A percentile compares a stretch with the other conserved stretches of the same genome.
Conservation (phyloP, 306 rosid genomes). For the Pueraria montana region DNA sequence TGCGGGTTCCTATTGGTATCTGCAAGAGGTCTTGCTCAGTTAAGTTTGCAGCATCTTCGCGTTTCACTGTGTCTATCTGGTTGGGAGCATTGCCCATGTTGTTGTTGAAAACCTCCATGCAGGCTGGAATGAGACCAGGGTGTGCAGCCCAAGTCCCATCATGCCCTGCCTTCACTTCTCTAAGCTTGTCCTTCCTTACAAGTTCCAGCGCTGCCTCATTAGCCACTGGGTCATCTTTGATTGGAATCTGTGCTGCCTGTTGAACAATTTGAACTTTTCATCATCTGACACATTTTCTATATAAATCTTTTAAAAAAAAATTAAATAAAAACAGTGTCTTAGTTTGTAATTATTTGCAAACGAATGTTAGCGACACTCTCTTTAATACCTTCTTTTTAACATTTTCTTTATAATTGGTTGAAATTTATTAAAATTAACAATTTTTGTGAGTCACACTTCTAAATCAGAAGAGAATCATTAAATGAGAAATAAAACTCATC, state of each 20-base stretch:
- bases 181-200: slow-evolving; percentile 87
- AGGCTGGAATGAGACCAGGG: slow-evolving; percentile 79
- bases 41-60: slow-evolving; percentile 65
- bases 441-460: no score
- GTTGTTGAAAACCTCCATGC: slow-evolving; percentile 78
- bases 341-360: neutral
- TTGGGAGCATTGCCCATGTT: slow-evolving; percentile 66
- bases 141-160: slow-evolving; percentile 99
- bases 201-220: slow-evolving; percentile 82
- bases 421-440: no score
- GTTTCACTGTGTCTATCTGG: slow-evolving; percentile 66
- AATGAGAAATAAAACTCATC: no score
- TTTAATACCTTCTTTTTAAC: no score
- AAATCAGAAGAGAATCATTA: no score
- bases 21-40: slow-evolving; percentile 83
- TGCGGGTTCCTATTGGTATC: slow-evolving; percentile 71
- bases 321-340: neutral
- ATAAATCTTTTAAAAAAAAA: neutral
- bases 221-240: slow-evolving; percentile 76
- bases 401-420: no score
- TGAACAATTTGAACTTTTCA: slow-evolving; percentile 19
- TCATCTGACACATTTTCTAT: neutral
- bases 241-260: slow-evolving; percentile 96
- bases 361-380: no score
- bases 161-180: slow-evolving; percentile 91